These are phyloP conservation scores for Pleurotus tuoliensis DNA, from an alignment of 768 basidiomycete genomes.

Conservation along the genomic window DNA sequence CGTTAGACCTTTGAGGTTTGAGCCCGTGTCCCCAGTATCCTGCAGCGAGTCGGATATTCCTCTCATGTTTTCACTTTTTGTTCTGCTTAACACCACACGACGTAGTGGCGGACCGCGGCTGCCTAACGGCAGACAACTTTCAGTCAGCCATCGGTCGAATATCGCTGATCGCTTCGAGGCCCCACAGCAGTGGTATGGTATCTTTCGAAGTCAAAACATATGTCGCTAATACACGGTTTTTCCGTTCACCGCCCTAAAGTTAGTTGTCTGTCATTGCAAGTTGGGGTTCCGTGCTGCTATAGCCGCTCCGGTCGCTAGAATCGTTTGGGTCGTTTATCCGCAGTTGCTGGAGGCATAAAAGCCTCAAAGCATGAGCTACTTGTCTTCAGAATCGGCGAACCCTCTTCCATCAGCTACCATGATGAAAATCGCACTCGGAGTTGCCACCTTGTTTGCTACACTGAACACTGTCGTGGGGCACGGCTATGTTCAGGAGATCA, in stretches of 20 bases:
- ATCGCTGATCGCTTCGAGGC: no score
- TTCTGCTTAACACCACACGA: no score
- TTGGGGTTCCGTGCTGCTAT: neutral
- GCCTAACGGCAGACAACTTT: no score
- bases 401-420: neutral
- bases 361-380: neutral
- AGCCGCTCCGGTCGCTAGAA: neutral
- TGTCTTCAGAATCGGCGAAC: neutral
- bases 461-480: constrained; percentile 20
- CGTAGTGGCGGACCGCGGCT: no score
- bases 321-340: constrained; percentile 1
- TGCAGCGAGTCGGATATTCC: no score
- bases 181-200: no score
- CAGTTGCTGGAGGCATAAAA: constrained; percentile 1
- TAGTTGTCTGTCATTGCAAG: neutral
- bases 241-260: neutral
- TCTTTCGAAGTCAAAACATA: no score
- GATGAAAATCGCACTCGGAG: neutral
- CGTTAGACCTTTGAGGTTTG: no score
- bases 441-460: constrained; percentile 1
- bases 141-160: no score
- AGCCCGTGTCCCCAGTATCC: no score
- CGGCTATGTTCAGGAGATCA: constrained; percentile 26
- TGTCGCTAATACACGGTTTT: neutral
- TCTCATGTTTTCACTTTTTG: no score